Percentiles rank a stretch among this genome's conserved stretches.
Evolutionary conservation across 768 basidiomycete genomes (phyloP).

Genomic region (Infundibulicybe gibba): DNA sequence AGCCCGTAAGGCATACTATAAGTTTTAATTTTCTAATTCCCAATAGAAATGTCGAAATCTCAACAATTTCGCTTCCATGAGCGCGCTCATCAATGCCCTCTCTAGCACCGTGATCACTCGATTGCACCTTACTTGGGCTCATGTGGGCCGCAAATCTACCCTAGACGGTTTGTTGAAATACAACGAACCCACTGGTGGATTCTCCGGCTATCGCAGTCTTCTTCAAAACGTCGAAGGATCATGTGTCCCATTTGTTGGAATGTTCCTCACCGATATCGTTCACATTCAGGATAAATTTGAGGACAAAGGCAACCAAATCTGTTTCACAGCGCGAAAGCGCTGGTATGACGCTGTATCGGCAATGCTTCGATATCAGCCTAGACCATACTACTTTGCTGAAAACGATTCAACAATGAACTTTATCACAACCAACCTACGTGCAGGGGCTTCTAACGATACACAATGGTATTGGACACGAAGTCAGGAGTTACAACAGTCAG

Average conservation of each 20-base stretch:
- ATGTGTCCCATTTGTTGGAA: slow-evolving; percentile 66
- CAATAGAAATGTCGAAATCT: slow-evolving; percentile 58
- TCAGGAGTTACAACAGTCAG: slow-evolving; percentile 55
- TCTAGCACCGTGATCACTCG: slow-evolving; percentile 55
- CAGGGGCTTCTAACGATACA: slow-evolving; percentile 36
- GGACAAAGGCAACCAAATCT: slow-evolving; percentile 38
- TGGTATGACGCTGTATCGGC: slow-evolving; percentile 51
- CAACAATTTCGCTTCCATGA: slow-evolving; percentile 67
- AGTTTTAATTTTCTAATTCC: slow-evolving; percentile 8
- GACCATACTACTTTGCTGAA: slow-evolving; percentile 44
- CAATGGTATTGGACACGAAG: slow-evolving; percentile 57
- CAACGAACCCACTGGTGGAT: slow-evolving; percentile 58
- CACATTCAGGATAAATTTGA: slow-evolving; percentile 49
- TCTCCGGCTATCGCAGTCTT: slow-evolving; percentile 49
- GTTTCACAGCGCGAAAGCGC: slow-evolving; percentile 52
- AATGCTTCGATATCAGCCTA: slow-evolving; percentile 56
- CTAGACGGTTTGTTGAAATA: slow-evolving; percentile 51
- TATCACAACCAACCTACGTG: slow-evolving; percentile 42
- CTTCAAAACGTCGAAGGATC: slow-evolving; percentile 47
- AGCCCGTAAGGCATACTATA: neutral
- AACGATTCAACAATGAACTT: slow-evolving; percentile 42
- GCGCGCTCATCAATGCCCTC: slow-evolving; percentile 61
- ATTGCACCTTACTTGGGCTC: slow-evolving; percentile 65
- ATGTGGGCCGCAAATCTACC: slow-evolving; percentile 45
- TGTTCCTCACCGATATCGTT: slow-evolving; percentile 58